A percentile compares a stretch with the other conserved stretches of the same genome.
phyloP scores from a whole-genome alignment of 345 rosid species.

The Eutrema japonicum region DNA sequence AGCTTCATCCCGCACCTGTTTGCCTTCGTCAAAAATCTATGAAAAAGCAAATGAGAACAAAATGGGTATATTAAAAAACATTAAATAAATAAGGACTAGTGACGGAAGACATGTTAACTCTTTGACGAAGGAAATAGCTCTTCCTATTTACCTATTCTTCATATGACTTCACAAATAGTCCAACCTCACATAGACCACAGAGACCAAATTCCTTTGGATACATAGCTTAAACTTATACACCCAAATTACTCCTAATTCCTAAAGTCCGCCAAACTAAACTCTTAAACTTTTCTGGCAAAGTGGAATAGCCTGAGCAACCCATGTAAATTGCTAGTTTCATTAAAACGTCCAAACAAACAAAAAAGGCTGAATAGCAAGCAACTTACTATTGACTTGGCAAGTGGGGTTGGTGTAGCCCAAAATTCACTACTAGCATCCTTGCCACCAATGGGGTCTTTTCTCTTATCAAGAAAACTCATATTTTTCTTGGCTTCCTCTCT shows the following conservation, averaged over 20 bases:
- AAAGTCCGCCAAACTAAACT: slow-evolving; percentile 18
- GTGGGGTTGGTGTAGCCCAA: slow-evolving; percentile 52
- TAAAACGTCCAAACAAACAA: neutral
- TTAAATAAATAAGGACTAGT: slow-evolving; percentile 7
- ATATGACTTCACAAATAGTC: slow-evolving; percentile 20
- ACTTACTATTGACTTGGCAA: slow-evolving; percentile 61
- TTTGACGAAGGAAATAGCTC: slow-evolving; percentile 18
- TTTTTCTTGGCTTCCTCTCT: slow-evolving; percentile 44
- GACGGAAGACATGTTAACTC: slow-evolving; percentile 15
- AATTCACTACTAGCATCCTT: slow-evolving; percentile 47
- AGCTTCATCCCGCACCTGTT: slow-evolving; percentile 50
- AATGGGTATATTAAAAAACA: neutral
- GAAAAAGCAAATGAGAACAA: slow-evolving; percentile 8
- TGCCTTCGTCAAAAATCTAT: slow-evolving; percentile 29
- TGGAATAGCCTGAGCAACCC: slow-evolving; percentile 21
- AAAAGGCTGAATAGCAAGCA: slow-evolving; percentile 7
- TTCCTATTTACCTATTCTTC: slow-evolving; percentile 15
- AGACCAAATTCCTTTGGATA: slow-evolving; percentile 10
- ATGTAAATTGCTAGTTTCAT: slow-evolving; percentile 27
- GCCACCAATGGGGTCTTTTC: slow-evolving; percentile 46
- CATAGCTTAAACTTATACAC: slow-evolving; percentile 8
- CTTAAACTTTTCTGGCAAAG: neutral
- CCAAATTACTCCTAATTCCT: slow-evolving; percentile 8
- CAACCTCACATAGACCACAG: slow-evolving; percentile 17
- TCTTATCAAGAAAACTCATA: slow-evolving; percentile 43